Conservation (phyloP, 768 basidiomycete species). For the Collybia sp. region DNA sequence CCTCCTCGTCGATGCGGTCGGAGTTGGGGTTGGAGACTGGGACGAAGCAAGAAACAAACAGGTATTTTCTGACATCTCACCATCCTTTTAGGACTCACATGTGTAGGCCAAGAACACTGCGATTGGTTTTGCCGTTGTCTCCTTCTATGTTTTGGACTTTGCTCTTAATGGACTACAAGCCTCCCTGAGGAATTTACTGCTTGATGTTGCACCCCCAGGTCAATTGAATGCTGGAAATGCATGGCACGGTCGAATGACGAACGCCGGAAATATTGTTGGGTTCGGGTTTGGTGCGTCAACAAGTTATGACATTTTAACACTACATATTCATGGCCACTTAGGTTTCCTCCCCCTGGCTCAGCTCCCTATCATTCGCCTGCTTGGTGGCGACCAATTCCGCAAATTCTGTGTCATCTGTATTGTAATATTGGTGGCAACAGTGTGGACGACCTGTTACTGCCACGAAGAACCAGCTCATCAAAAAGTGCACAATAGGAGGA, state of each 20-base stretch:
- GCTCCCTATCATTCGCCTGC: slow-evolving; percentile 68
- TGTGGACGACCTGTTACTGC: slow-evolving; percentile 83
- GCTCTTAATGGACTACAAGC: slow-evolving; percentile 96
- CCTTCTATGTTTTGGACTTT: slow-evolving; percentile 95
- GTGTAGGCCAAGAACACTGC: slow-evolving; percentile 61
- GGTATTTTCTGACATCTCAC: slow-evolving; percentile 31
- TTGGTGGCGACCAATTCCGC: slow-evolving; percentile 93
- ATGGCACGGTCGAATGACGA: slow-evolving; percentile 95
- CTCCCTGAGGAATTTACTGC: slow-evolving; percentile 86
- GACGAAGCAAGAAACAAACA: slow-evolving; percentile 66
- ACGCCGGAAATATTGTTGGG: slow-evolving; percentile 95
- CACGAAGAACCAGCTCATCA: slow-evolving; percentile 77
- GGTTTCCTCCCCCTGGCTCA: slow-evolving; percentile 87
- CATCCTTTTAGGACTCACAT: background rate
- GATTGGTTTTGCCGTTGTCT: slow-evolving; percentile 81
- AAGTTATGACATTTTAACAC: background rate
- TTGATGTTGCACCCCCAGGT: slow-evolving; percentile 85
- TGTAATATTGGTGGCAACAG: slow-evolving; percentile 70
- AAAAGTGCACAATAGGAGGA: slow-evolving; percentile 29
- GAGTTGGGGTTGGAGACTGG: slow-evolving; percentile 80
- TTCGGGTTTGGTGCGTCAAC: slow-evolving; percentile 74
- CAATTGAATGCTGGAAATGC: slow-evolving; percentile 95
- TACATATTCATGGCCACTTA: slow-evolving; percentile 14
- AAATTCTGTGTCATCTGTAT: slow-evolving; percentile 92
- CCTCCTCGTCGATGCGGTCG: slow-evolving; percentile 73